These are phyloP conservation scores for Ogataea wickerhamii DNA, from an alignment of 805 yeast species.

Conservation along the genomic window DNA sequence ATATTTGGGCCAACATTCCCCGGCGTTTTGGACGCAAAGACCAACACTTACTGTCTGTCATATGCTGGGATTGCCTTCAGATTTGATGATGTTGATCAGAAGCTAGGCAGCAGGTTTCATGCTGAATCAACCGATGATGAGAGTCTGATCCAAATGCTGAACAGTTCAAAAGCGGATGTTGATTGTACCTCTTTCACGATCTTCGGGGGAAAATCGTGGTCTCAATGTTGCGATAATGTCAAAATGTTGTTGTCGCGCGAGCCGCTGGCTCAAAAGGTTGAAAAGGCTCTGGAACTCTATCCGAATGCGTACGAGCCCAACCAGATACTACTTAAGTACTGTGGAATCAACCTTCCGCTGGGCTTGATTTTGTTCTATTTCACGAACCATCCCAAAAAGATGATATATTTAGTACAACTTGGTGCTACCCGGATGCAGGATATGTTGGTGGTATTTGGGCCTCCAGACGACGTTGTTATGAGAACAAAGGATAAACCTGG, in stretches of 20 bases:
- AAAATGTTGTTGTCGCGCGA: constrained; percentile 2
- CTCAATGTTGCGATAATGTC: constrained; percentile 17
- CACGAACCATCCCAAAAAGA: constrained; percentile 24
- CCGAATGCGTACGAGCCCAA: constrained; percentile 6
- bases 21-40: constrained; percentile 35
- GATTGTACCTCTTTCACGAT: constrained; percentile 38
- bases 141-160: constrained; percentile 23
- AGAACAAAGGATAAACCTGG: constrained; percentile 31
- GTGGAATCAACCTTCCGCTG: constrained; percentile 9
- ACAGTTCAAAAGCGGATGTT: constrained; percentile 31
- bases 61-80: constrained; percentile 57
- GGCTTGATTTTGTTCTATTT: constrained; percentile 25
- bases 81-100: constrained; percentile 30
- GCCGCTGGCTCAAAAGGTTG: constrained; percentile 1
- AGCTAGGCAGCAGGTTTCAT: neutral
- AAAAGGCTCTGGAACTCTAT: neutral
- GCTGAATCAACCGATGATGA: constrained; percentile 3
- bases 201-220: constrained; percentile 38
- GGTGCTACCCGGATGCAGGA: constrained; percentile 50
- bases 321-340: constrained; percentile 9
- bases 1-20: constrained; percentile 63
- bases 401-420: constrained; percentile 25
- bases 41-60: constrained; percentile 40
- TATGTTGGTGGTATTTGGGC: constrained; percentile 45
- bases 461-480: constrained; percentile 50